A percentile compares a stretch with the other conserved stretches of the same genome.
These are phyloP conservation scores for Leccinum rimulosum DNA, from an alignment of 768 basidiomycete species.

Conservation along the genomic window DNA sequence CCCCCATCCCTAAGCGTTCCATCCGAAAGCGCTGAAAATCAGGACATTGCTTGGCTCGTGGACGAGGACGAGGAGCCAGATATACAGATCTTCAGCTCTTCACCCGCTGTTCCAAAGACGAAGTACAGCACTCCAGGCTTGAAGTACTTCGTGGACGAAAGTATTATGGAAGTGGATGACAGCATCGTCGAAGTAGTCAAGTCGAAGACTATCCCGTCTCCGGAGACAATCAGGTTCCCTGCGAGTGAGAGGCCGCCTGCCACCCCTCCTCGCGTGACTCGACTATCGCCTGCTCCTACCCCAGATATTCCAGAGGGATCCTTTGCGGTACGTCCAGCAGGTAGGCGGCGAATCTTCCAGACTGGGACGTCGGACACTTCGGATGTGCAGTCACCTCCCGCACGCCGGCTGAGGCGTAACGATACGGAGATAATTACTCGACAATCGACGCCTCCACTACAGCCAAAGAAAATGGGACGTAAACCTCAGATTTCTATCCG, in stretches of 20 bases:
- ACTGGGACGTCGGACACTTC: slow-evolving; percentile 19
- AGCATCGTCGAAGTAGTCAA: slow-evolving; percentile 18
- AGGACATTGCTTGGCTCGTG: slow-evolving; percentile 63
- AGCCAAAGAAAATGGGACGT: slow-evolving; percentile 19
- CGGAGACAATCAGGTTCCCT: slow-evolving; percentile 6
- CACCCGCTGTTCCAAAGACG: slow-evolving; percentile 34
- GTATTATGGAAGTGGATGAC: slow-evolving; percentile 11
- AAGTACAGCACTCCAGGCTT: slow-evolving; percentile 2
- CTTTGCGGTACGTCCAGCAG: slow-evolving; percentile 44
- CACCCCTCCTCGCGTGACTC: slow-evolving; percentile 29
- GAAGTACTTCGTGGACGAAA: slow-evolving; percentile 17
- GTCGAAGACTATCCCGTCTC: slow-evolving; percentile 18
- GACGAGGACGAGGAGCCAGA: slow-evolving; percentile 62
- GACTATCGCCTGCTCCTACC: slow-evolving; percentile 15
- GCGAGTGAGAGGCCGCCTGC: slow-evolving; percentile 34
- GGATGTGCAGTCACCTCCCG: slow-evolving; percentile 31
- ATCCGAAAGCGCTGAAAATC: slow-evolving; percentile 15
- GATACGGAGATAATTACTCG: slow-evolving; percentile 26
- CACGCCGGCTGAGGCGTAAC: slow-evolving; percentile 28
- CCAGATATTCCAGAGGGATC: slow-evolving; percentile 38
- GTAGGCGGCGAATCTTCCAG: slow-evolving; percentile 24
- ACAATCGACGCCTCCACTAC: slow-evolving; percentile 21
- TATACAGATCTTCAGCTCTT: slow-evolving; percentile 52
- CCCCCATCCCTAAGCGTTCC: background rate
- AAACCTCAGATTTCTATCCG: slow-evolving; percentile 35